These are phyloP conservation scores for Ulota crispa DNA, from an alignment of 225 moss, liverwort and hornwort genomes.

Conservation along the genomic window DNA sequence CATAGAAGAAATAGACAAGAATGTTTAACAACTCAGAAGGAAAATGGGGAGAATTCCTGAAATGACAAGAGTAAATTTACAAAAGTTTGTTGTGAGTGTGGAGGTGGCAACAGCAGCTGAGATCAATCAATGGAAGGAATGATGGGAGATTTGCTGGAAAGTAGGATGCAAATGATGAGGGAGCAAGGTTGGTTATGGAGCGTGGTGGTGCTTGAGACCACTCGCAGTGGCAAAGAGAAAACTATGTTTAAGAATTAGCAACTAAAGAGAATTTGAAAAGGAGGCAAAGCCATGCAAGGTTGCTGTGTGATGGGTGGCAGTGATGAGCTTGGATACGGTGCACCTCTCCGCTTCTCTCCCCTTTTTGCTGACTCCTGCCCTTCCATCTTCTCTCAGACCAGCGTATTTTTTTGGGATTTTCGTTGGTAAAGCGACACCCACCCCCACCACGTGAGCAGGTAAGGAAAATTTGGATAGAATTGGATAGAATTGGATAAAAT, in stretches of 20 bases:
- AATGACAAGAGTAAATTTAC: too few relatives aligned
- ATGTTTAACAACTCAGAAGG: too few relatives aligned
- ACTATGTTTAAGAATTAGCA: not conserved
- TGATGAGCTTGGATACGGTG: conserved; percentile 9
- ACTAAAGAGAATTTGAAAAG: not conserved
- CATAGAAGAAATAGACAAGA: too few relatives aligned
- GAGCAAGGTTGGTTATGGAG: conserved; percentile 2
- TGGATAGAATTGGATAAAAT: too few relatives aligned
- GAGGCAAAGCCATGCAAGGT: not conserved
- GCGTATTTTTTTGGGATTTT: too few relatives aligned
- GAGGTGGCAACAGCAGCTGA: not conserved
- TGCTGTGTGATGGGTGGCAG: not conserved
- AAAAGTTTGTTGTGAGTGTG: too few relatives aligned
- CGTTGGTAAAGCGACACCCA: too few relatives aligned
- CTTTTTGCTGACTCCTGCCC: not conserved
- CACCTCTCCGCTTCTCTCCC: not conserved
- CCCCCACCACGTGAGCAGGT: too few relatives aligned
- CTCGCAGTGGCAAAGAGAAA: conserved; percentile 9
- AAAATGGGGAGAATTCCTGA: too few relatives aligned
- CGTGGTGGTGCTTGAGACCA: conserved; percentile 11
- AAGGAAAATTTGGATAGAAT: too few relatives aligned
- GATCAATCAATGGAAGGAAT: not conserved
- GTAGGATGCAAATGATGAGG: not conserved
- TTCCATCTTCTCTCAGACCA: not conserved
- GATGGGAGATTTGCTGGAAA: not conserved